These are phyloP conservation scores for Phoma sp. DNA, from an alignment of 2,329 filamentous ascomycete genomes.

Conservation along the genomic window DNA sequence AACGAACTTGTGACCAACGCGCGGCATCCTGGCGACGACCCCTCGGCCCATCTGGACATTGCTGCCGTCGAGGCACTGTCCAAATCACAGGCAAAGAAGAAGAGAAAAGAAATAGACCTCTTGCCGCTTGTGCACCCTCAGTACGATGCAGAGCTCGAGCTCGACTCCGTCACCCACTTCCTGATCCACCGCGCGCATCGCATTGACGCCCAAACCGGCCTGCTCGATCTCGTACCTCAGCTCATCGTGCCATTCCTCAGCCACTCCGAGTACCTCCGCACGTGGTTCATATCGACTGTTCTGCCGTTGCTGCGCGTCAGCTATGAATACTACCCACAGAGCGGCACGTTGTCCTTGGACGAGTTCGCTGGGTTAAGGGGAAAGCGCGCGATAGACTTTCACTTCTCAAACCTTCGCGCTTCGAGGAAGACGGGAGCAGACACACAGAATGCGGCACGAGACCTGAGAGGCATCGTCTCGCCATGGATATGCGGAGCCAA, in stretches of 20 bases:
- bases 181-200: constrained; percentile 71
- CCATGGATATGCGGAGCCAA: constrained; percentile 75
- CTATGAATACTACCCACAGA: constrained; percentile 70
- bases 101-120: constrained; percentile 68
- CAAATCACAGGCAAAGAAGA: constrained; percentile 69
- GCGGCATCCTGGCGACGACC: constrained; percentile 50
- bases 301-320: constrained; percentile 73
- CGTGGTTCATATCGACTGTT: constrained; percentile 72
- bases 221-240: constrained; percentile 71
- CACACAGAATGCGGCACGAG: constrained; percentile 60
- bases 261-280: constrained; percentile 65
- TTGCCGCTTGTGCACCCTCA: constrained; percentile 62
- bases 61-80: constrained; percentile 64
- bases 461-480: constrained; percentile 71
- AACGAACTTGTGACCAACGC: constrained; percentile 61
- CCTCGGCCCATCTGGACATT: constrained; percentile 56
- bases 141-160: constrained; percentile 55
- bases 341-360: constrained; percentile 61
- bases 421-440: constrained; percentile 15
- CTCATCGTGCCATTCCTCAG: constrained; percentile 73
- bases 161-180: constrained; percentile 68
- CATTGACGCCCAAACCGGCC: constrained; percentile 75
- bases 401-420: constrained; percentile 55
- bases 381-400: constrained; percentile 63
- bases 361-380: constrained; percentile 70